A percentile compares a stretch with the other conserved stretches of the same genome.
Evolutionary conservation across 2,329 filamentous ascomycete genomes (phyloP).

Genomic region (Ophiostoma sp.): DNA sequence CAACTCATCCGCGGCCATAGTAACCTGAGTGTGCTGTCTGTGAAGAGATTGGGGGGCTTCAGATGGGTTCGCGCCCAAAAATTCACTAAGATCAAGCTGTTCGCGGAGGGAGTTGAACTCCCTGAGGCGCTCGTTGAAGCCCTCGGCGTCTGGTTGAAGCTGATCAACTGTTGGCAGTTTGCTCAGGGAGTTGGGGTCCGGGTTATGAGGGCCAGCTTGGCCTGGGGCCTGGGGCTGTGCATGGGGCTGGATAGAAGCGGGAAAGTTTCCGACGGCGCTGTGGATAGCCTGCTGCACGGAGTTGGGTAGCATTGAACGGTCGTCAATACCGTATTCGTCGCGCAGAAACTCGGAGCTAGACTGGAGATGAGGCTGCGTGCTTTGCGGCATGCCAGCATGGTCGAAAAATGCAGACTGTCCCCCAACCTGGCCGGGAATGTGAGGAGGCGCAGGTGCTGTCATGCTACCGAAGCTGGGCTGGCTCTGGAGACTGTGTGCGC

Average conservation of each 20-base stretch:
- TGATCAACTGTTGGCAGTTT: conserved; percentile 49
- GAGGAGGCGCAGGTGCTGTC: conserved; percentile 60
- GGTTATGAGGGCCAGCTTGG: neutral
- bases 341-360: conserved; percentile 51
- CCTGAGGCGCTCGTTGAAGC: conserved; percentile 66
- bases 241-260: conserved; percentile 26
- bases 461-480: conserved; percentile 96
- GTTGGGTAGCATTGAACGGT: conserved; percentile 50
- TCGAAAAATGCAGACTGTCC: conserved; percentile 69
- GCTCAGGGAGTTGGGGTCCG: conserved; percentile 22
- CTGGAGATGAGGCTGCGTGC: conserved; percentile 41
- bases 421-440: conserved; percentile 53
- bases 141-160: conserved; percentile 51
- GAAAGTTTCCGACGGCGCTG: conserved; percentile 33
- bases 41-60: neutral
- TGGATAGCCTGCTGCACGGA: conserved; percentile 33
- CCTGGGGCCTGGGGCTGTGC: neutral
- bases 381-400: conserved; percentile 41
- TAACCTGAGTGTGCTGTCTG: neutral
- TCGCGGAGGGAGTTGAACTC: conserved; percentile 77
- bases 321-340: conserved; percentile 59
- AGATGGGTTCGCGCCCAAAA: neutral
- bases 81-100: conserved; percentile 54
- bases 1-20: neutral
- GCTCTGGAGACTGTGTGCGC: conserved; percentile 90